Evolutionary conservation across 2,329 filamentous ascomycete species (phyloP), one percentile per base, ranked within the genome.

Genomic region (Colletotrichum tropicale): DNA sequence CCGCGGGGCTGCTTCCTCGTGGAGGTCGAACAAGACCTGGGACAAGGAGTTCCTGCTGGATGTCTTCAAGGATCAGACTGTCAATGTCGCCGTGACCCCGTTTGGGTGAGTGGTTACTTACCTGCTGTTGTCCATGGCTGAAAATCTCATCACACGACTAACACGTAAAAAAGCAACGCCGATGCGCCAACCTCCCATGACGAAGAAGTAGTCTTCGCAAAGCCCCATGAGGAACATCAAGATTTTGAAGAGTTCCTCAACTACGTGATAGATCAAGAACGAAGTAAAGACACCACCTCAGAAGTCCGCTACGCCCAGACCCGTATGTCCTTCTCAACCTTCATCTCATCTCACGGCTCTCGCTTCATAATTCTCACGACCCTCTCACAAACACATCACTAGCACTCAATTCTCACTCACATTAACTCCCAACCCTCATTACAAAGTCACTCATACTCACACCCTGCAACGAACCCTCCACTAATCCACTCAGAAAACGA

Each of bases 1-100:
- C 32, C 89, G 93, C 48, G 86, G 88, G 10, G 94, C 89, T 5
- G 93, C 93, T 2, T 81, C 81, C 1, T 83, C 88, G 43, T 96
- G 94, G 94, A 85, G 86, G 52, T 94, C 94, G 0, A 87, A 87
- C 5, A 86, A 84, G 71, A 87, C 84, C 66, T 97, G 95, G 95
- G 89, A 90, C 75, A 88, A 89, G 3, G 81, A 84, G 1, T 94
- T 92, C 80, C 86, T 97, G 6, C 87, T 86, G 34, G 78, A 87
- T 4, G 84, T 86, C 1, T 88, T 97, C 79, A 84, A 83, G 8
- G 88, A 88, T 5, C 87, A 90, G 69, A 83, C 83, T 1, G 93
- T 97, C 67, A 95, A 94, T 78, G 94, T 96, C 72, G 94, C 94
- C 26, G 89, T 95, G 38, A 97, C 95, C n/a, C 94, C 94, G 2